Evolutionary conservation across 2,329 filamentous ascomycete species (phyloP).

Genomic region (Diaporthe humulicola): DNA sequence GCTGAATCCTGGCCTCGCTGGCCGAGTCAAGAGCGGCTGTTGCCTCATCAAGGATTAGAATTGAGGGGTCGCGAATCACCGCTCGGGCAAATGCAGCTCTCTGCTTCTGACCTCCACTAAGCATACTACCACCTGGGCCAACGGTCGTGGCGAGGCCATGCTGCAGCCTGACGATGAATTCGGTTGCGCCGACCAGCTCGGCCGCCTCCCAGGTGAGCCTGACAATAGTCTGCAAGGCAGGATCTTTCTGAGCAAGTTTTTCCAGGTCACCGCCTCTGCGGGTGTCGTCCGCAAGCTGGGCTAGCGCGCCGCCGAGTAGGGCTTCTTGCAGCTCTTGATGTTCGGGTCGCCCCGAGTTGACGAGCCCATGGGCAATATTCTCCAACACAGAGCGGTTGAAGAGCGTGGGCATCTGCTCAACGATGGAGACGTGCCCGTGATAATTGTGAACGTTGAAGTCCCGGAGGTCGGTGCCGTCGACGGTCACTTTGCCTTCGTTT

Average conservation of each 20-base stretch:
- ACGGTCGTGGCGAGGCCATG: slow-evolving; percentile 66
- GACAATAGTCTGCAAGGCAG: slow-evolving; percentile 58
- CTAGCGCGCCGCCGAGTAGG: slow-evolving; percentile 63
- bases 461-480: slow-evolving; percentile 63
- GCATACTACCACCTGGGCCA: slow-evolving; percentile 65
- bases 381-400: slow-evolving; percentile 62
- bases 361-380: slow-evolving; percentile 64
- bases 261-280: slow-evolving; percentile 58
- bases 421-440: slow-evolving; percentile 57
- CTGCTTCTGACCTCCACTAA: slow-evolving; percentile 73
- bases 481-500: slow-evolving; percentile 58
- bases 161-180: slow-evolving; percentile 68
- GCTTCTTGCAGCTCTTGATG: slow-evolving; percentile 57
- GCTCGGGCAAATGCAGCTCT: slow-evolving; percentile 70
- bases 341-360: slow-evolving; percentile 57
- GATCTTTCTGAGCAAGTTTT: slow-evolving; percentile 45
- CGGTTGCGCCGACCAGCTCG: slow-evolving; percentile 68
- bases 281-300: slow-evolving; percentile 64
- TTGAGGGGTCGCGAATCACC: slow-evolving; percentile 67
- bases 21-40: slow-evolving; percentile 72
- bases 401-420: slow-evolving; percentile 61
- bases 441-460: slow-evolving; percentile 60
- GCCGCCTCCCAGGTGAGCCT: slow-evolving; percentile 62
- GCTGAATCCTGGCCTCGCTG: slow-evolving; percentile 68
- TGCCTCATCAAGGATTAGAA: slow-evolving; percentile 73